Conservation (phyloP, 2,329 filamentous ascomycete genomes). For the Botrytis aclada region DNA sequence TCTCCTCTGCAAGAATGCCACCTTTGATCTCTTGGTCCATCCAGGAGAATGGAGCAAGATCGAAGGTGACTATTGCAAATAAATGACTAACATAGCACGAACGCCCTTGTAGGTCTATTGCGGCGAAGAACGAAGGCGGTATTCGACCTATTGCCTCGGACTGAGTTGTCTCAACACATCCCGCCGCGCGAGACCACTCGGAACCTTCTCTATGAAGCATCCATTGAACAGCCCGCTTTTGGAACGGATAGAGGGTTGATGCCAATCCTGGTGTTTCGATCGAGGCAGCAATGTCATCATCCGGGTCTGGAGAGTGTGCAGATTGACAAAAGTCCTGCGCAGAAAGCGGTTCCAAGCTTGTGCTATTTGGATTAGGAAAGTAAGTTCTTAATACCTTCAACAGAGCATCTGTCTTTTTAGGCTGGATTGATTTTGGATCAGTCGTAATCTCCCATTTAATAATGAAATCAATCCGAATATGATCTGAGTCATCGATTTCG, state of each 20-base stretch:
- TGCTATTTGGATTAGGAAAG: conserved; percentile 31
- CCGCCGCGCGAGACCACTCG: conserved; percentile 40
- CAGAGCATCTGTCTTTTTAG: conserved; percentile 25
- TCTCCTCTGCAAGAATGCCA: conserved; percentile 66
- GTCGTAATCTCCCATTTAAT: conserved; percentile 36
- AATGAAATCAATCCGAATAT: conserved; percentile 29
- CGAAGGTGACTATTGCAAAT: conserved; percentile 55
- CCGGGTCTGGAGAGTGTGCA: conserved; percentile 57
- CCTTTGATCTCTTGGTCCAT: conserved; percentile 47
- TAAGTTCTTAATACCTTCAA: conserved; percentile 33
- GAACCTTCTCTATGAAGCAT: conserved; percentile 64
- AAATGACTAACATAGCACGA: conserved; percentile 59
- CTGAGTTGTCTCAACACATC: conserved; percentile 14
- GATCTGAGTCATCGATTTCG: conserved; percentile 25
- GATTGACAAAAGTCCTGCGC: conserved; percentile 66
- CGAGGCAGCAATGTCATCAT: conserved; percentile 40
- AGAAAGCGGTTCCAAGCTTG: conserved; percentile 39
- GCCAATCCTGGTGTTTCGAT: conserved; percentile 46
- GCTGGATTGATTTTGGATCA: conserved; percentile 27
- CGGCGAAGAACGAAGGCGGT: conserved; percentile 44
- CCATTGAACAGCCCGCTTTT: conserved; percentile 69
- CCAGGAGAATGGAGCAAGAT: conserved; percentile 46
- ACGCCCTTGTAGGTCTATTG: conserved; percentile 46
- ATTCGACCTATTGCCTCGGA: conserved; percentile 3
- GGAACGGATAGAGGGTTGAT: conserved; percentile 66